Evolutionary conservation across 164 flowering plant genomes (phyloP).

Genomic region (Kingdonia uniflora): DNA sequence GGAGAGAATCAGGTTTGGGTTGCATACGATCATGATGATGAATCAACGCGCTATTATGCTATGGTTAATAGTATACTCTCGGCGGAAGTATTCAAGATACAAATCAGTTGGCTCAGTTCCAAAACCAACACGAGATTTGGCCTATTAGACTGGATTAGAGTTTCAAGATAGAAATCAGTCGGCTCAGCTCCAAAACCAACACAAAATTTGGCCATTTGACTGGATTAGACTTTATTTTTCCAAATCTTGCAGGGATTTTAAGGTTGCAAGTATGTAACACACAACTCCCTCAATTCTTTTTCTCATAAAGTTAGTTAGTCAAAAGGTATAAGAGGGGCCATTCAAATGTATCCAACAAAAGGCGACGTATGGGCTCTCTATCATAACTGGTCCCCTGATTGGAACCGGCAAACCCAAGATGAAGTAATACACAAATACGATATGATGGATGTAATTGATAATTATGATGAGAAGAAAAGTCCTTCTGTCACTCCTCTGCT

Average conservation of each 20-base stretch:
- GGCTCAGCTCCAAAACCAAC: no score
- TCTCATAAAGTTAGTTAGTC: conserved; percentile 56
- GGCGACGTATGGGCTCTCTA: conserved; percentile 82
- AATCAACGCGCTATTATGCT: conserved; percentile 77
- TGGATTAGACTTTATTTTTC: conserved; percentile 57
- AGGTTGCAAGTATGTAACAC: conserved; percentile 35
- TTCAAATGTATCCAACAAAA: conserved; percentile 45
- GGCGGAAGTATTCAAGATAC: conserved; percentile 48
- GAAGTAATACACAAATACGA: conserved; percentile 60
- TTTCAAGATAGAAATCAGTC: no score
- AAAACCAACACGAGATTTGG: conserved; percentile 47
- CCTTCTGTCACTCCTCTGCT: conserved; percentile 44
- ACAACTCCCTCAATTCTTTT: conserved; percentile 42
- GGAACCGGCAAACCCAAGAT: conserved; percentile 53
- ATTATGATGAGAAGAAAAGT: conserved; percentile 41
- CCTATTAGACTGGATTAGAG: no score
- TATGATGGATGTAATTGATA: conserved; percentile 68
- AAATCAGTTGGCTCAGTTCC: conserved; percentile 62
- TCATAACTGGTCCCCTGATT: conserved; percentile 62
- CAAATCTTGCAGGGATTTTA: conserved; percentile 66
- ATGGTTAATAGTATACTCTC: conserved; percentile 49
- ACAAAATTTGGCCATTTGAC: no score
- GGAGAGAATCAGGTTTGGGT: conserved; percentile 66
- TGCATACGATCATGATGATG: conserved; percentile 76
- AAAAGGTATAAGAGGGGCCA: conserved; percentile 41